These are phyloP conservation scores for Gossypium anomalum DNA, from an alignment of 345 rosid genomes.

Conservation along the genomic window DNA sequence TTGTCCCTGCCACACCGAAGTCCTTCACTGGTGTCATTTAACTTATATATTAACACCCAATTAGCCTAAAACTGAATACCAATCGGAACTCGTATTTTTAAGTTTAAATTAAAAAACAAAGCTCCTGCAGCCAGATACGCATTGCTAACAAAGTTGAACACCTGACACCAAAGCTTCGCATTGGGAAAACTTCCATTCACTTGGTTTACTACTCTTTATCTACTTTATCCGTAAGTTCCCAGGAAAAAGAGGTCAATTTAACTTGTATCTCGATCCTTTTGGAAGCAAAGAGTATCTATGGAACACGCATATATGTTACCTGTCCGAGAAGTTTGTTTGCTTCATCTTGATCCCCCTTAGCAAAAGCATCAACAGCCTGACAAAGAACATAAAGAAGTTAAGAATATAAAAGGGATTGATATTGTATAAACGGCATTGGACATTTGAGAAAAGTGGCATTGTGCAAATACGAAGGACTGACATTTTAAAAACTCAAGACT, in stretches of 20 bases:
- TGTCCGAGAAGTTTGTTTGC: conserved; percentile 41
- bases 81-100: too few relatives aligned
- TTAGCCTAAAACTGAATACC: too few relatives aligned
- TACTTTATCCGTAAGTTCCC: background rate
- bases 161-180: too few relatives aligned
- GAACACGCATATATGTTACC: conserved; percentile 24
- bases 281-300: background rate
- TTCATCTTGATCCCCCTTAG: conserved; percentile 32
- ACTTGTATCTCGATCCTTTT: background rate
- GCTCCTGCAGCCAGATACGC: too few relatives aligned
- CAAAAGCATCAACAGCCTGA: conserved; percentile 53
- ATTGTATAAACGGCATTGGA: background rate
- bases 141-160: too few relatives aligned
- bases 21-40: conserved; percentile 4
- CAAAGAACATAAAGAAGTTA: conserved; percentile 14
- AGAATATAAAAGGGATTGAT: conserved; percentile 2
- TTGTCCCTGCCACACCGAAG: conserved; percentile 43
- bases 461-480: background rate
- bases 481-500: conserved; percentile 14
- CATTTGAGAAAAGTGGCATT: background rate
- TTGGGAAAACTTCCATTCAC: too few relatives aligned
- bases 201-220: too few relatives aligned
- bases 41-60: background rate
- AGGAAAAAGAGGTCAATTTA: background rate
- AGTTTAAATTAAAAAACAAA: too few relatives aligned